Percentiles rank a stretch among this genome's conserved stretches.
These are phyloP conservation scores for Fraxinus latifolia DNA, from an alignment of 305 asterid genomes.

Conservation along the genomic window DNA sequence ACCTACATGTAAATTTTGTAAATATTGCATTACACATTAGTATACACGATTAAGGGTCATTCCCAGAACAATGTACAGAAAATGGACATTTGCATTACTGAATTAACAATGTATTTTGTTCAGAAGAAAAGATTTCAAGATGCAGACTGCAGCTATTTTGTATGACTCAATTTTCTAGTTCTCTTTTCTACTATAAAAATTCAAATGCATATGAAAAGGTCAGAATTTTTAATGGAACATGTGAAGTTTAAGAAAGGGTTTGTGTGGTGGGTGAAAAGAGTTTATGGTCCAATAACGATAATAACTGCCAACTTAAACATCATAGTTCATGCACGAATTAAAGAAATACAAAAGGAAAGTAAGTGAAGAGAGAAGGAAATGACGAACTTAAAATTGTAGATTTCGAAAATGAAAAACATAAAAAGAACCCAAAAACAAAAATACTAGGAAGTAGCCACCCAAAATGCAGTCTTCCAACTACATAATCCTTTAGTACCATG, in stretches of 20 bases:
- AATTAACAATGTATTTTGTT: not conserved
- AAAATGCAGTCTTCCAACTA: constrained; percentile 40
- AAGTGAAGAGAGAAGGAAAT: not conserved
- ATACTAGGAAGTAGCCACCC: constrained; percentile 43
- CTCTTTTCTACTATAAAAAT: not conserved
- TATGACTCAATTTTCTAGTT: not conserved
- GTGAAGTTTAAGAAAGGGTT: not conserved
- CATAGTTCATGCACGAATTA: not conserved
- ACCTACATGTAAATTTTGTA: not conserved
- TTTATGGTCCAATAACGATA: not conserved
- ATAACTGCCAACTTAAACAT: not conserved
- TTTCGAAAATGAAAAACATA: not conserved
- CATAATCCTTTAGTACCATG: constrained; percentile 34
- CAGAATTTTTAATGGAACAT: not conserved
- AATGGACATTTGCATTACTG: not conserved
- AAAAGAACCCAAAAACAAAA: not conserved
- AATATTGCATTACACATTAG: not conserved
- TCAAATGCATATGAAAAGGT: not conserved
- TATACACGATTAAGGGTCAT: no score
- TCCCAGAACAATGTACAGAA: not conserved
- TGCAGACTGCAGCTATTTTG: not conserved
- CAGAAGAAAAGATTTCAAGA: not conserved
- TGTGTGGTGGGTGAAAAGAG: not conserved
- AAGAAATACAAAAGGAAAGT: not conserved
- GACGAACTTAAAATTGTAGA: not conserved